phyloP scores from a whole-genome alignment of 441 rosid species.

The Flueggea neowawraea region DNA sequence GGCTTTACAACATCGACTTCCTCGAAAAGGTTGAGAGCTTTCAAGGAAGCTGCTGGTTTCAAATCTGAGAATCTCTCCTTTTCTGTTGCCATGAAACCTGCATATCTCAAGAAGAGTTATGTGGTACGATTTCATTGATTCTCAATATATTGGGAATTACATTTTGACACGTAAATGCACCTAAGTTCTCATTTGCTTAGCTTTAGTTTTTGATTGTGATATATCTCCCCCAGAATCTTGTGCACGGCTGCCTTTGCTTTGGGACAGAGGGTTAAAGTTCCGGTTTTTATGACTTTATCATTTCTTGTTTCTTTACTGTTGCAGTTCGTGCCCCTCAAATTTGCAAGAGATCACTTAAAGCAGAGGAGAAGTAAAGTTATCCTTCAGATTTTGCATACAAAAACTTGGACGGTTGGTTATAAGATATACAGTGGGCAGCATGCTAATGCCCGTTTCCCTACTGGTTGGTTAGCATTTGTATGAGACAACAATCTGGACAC shows the following conservation, averaged over 20 bases:
- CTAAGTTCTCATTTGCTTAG: no score
- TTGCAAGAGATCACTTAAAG: slow-evolving; percentile 9
- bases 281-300: neutral
- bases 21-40: neutral
- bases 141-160: neutral
- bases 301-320: neutral
- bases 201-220: no score
- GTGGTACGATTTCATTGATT: neutral
- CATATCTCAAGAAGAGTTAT: neutral
- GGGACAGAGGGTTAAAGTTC: no score
- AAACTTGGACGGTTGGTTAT: slow-evolving; percentile 15
- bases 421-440: no score
- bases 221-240: no score
- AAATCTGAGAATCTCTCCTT: neutral
- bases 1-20: no score
- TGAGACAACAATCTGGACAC: slow-evolving; percentile 15
- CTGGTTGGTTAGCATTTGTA: slow-evolving; percentile 23
- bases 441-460: neutral
- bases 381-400: slow-evolving; percentile 8
- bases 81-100: neutral
- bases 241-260: no score
- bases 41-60: neutral
- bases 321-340: slow-evolving; percentile 12
- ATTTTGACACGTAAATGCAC: no score
- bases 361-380: no score